Evolutionary conservation across 257 asterid genomes (phyloP).

Genomic region (Solanum sejunctum): DNA sequence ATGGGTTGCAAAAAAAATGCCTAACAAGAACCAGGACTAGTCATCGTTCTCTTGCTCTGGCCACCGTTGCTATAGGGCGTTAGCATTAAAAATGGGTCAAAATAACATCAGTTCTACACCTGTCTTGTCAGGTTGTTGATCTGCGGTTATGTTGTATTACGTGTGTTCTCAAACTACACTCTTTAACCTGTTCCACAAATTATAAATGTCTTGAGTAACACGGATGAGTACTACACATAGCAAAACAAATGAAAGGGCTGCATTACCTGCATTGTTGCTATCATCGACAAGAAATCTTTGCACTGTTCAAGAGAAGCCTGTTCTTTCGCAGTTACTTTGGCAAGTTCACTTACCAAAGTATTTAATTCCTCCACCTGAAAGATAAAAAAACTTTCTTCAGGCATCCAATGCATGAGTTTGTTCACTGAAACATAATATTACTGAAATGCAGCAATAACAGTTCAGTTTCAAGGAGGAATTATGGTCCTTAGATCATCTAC

Average conservation of each 20-base stretch:
- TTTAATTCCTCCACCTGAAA: conserved; percentile 64
- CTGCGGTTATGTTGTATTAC: conserved; percentile 56
- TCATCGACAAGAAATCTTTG: conserved; percentile 39
- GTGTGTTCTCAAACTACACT: conserved; percentile 73
- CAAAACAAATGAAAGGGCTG: not conserved
- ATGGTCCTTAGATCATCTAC: not conserved
- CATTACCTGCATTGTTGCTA: conserved; percentile 68
- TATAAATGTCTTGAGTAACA: not conserved
- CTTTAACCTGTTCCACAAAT: conserved; percentile 48
- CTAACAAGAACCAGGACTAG: conserved; percentile 25
- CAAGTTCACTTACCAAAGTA: conserved; percentile 52
- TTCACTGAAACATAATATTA: not conserved
- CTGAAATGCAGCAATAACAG: not conserved
- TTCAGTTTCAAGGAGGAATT: not conserved
- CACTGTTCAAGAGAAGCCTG: conserved; percentile 59
- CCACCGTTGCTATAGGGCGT: conserved; percentile 15
- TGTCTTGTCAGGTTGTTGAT: conserved; percentile 36
- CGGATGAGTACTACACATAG: not conserved
- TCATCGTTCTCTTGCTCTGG: conserved; percentile 12
- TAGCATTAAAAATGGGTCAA: conserved; percentile 33
- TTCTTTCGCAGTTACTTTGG: conserved; percentile 56
- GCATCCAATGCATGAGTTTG: not conserved
- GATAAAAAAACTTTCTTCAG: not conserved
- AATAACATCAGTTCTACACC: conserved; percentile 31
- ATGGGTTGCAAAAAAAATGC: conserved; percentile 24